These are phyloP conservation scores for Linnemannia hyalina DNA, from an alignment of 192 early-diverging fungal species.

Conservation along the genomic window DNA sequence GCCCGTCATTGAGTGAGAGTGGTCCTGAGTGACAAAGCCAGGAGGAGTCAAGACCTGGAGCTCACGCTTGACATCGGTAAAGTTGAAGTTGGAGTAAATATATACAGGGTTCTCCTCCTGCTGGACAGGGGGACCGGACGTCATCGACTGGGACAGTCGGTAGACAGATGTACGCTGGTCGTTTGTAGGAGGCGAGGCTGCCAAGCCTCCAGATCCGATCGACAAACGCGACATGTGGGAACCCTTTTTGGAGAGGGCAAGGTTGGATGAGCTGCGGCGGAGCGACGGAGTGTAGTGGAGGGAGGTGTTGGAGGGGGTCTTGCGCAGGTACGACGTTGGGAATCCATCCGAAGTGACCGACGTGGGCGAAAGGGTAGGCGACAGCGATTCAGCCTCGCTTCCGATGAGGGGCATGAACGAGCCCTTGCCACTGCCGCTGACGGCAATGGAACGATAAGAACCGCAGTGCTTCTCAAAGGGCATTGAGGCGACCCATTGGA, in stretches of 20 bases:
- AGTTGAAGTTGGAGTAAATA: conserved; percentile 85
- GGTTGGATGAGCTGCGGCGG: conserved; percentile 40
- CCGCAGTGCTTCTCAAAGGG: conserved; percentile 77
- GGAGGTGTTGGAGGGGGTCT: conserved; percentile 43
- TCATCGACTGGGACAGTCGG: conserved; percentile 40
- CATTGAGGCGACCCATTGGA: conserved; percentile 70
- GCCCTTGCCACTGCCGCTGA: conserved; percentile 61
- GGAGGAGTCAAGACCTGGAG: conserved; percentile 73
- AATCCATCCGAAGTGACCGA: conserved; percentile 25
- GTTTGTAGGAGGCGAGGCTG: conserved; percentile 19
- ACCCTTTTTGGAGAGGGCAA: conserved; percentile 25
- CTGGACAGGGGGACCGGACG: conserved; percentile 13
- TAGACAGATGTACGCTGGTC: conserved; percentile 35
- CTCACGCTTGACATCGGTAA: conserved; percentile 77
- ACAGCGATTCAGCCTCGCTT: conserved; percentile 29
- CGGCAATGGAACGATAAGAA: conserved; percentile 78
- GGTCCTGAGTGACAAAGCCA: conserved; percentile 68
- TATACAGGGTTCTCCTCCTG: conserved; percentile 61
- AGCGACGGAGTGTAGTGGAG: conserved; percentile 50
- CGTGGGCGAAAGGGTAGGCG: conserved; percentile 18
- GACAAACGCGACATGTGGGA: conserved; percentile 38
- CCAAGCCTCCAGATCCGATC: conserved; percentile 13
- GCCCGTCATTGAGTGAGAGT: conserved; percentile 74
- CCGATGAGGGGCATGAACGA: conserved; percentile 39
- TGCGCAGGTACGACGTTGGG: conserved; percentile 41